These are phyloP conservation scores for Thalia dealbata DNA, from an alignment of 176 grass and related monocot species.

Conservation along the genomic window DNA sequence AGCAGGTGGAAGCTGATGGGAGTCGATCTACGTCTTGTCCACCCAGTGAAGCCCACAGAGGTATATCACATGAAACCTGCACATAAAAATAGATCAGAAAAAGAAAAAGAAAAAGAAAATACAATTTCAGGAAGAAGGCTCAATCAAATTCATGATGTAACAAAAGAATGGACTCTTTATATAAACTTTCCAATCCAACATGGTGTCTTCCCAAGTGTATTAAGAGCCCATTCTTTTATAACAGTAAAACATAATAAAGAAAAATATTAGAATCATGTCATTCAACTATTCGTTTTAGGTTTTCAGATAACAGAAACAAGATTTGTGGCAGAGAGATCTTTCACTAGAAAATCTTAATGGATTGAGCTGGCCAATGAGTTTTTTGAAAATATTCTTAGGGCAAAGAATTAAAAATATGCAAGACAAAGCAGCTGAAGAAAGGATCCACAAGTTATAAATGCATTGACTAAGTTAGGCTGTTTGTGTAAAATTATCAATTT, in stretches of 20 bases:
- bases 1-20: conserved; percentile 94
- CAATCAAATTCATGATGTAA: background rate
- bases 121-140: background rate
- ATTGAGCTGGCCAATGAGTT: no score
- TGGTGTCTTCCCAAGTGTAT: background rate
- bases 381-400: no score
- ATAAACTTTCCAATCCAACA: background rate
- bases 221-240: no score
- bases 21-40: conserved; percentile 91
- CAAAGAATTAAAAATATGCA: no score
- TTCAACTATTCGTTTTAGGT: no score
- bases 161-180: background rate
- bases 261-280: no score
- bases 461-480: background rate
- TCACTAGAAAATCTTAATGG: no score
- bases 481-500: background rate
- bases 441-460: no score
- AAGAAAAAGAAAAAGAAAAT: background rate
- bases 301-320: no score
- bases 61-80: conserved; percentile 77
- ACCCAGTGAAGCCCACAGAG: conserved; percentile 85
- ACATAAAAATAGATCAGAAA: conserved; percentile 18
- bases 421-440: no score
- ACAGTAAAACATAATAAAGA: no score
- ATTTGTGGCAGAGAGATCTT: no score